Evolutionary conservation across 2,329 filamentous ascomycete genomes (phyloP), one percentile per base, ranked within the genome.

Genomic region (Alternaria arborescens): DNA sequence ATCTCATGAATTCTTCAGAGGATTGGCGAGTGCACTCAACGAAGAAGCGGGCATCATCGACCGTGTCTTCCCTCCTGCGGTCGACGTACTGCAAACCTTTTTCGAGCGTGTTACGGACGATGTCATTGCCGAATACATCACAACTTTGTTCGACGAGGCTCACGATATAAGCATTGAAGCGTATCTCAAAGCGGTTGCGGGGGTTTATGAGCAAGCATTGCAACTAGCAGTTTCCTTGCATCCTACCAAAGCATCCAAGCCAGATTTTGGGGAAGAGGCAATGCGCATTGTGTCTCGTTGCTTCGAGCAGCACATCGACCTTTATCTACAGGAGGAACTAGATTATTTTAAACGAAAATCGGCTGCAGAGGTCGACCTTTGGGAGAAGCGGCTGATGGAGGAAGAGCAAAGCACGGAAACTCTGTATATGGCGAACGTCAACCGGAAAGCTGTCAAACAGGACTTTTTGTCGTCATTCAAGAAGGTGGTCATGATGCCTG

Each of bases 401-500:
- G 92, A 97, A 79, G 94, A 97, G 68, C 93, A 92, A 16, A 91
- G 90, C 2, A 89, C 92, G 0, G 95, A 99, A 79, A 95, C 92
- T 0, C 97, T 96, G 75, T 95, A 93, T 81, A 97, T 98, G 94
- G 91, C 91, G 24, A 97, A 93, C 76, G 88, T 98, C 73, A 97
- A 94, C 75, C 87, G 95, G 26, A 93, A 97, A 76, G 95, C 93
- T 1, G 95, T 96, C 65, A 99, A 99, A 81, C 92, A 93, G 68
- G 95, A 99, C 76, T 99, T 99, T 71, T 77, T 99, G 62, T 95
- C 90, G 46, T 97, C 94, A 0, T 99, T 99, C 84, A 97, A 93
- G 75, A 98, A 98, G 78, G 95, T 99, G 8, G 92, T 99, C 66
- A 97, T 99, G 94, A 96, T 97, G 89, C 95, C 95, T 2, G 94